A percentile compares a stretch with the other conserved stretches of the same genome.
Evolutionary conservation across 305 asterid species (phyloP).

Genomic region (Solanum chacoense): DNA sequence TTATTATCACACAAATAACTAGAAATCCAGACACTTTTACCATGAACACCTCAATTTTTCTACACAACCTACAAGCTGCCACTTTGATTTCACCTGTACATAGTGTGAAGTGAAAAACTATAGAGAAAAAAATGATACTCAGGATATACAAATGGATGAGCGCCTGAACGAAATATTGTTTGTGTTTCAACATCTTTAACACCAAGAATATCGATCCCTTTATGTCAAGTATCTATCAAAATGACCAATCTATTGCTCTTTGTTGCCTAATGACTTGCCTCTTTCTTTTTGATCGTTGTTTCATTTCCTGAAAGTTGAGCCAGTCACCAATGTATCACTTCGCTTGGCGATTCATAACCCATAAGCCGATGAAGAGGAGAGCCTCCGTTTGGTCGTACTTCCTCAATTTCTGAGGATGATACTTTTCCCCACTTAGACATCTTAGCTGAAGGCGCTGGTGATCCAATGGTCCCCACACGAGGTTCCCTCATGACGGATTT

Average conservation of each 20-base stretch:
- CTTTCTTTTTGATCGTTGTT: background rate
- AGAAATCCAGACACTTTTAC: background rate
- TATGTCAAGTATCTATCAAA: background rate
- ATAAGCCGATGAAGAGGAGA: slow-evolving; percentile 75
- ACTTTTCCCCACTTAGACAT: slow-evolving; percentile 22
- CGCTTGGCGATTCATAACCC: slow-evolving; percentile 72
- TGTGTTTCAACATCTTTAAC: background rate
- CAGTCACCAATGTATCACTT: slow-evolving; percentile 24
- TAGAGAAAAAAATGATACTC: background rate
- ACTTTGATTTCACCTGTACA: background rate
- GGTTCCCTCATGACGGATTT: slow-evolving; percentile 23
- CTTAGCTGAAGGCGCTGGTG: slow-evolving; percentile 27
- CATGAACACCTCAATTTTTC: background rate
- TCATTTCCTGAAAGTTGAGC: background rate
- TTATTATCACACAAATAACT: background rate
- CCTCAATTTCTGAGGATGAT: slow-evolving; percentile 44
- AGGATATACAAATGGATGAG: background rate
- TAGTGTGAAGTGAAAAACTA: background rate
- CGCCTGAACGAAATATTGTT: background rate
- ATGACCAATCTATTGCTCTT: background rate
- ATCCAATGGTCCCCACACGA: slow-evolving; percentile 7
- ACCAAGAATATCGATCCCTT: background rate
- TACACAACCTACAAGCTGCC: background rate
- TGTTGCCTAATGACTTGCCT: background rate
- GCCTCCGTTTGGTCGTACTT: slow-evolving; percentile 22